Evolutionary conservation across 2,329 filamentous ascomycete species (phyloP).

Genomic region (Aspergillus quadricinctus): DNA sequence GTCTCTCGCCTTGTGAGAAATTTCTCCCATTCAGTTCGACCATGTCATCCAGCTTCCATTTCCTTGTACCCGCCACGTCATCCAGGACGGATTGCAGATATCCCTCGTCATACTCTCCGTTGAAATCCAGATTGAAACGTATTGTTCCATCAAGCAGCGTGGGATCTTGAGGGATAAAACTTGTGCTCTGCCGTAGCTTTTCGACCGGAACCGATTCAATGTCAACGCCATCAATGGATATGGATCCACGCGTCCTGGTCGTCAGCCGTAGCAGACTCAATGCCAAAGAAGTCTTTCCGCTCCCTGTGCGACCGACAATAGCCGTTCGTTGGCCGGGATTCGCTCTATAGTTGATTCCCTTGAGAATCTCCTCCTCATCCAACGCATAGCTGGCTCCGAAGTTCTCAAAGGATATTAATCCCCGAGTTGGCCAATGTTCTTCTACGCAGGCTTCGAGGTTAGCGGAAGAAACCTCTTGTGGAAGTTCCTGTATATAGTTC

Average conservation of each 20-base stretch:
- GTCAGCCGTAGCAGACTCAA: constrained; percentile 71
- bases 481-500: constrained; percentile 66
- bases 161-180: constrained; percentile 74
- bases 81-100: constrained; percentile 1
- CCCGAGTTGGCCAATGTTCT: constrained; percentile 67
- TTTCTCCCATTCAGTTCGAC: constrained; percentile 8
- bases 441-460: constrained; percentile 41
- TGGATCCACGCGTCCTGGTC: constrained; percentile 59
- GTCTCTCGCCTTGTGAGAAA: constrained; percentile 48
- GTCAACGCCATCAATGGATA: constrained; percentile 67
- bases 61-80: constrained; percentile 3
- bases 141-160: constrained; percentile 27
- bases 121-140: constrained; percentile 24
- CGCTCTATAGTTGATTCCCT: constrained; percentile 61
- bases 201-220: constrained; percentile 65
- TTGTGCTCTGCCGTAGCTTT: constrained; percentile 62
- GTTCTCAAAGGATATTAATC: constrained; percentile 63
- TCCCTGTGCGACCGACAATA: constrained; percentile 68
- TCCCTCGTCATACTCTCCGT: not conserved
- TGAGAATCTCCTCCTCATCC: constrained; percentile 64
- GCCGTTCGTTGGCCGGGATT: constrained; percentile 63
- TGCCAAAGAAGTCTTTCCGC: constrained; percentile 69
- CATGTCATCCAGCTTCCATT: constrained; percentile 6
- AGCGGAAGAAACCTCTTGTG: constrained; percentile 40
- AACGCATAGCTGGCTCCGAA: constrained; percentile 65